A percentile compares a stretch with the other conserved stretches of the same genome.
These are phyloP conservation scores for Erysiphe pisi DNA, from an alignment of 2,329 filamentous ascomycete species.

Conservation along the genomic window DNA sequence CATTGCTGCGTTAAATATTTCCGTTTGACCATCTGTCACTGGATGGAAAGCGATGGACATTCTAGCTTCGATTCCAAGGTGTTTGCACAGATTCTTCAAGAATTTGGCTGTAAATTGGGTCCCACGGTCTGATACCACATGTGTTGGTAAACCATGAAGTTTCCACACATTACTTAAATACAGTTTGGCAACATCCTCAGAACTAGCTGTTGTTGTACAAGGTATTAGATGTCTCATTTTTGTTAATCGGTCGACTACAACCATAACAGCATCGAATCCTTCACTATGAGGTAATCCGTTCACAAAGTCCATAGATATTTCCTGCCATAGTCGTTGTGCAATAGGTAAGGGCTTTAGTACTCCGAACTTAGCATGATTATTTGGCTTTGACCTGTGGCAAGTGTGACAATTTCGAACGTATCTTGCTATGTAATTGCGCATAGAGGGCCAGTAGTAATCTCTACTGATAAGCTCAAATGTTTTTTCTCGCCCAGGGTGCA, in stretches of 20 bases:
- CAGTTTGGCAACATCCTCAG: not conserved
- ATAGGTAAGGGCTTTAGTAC: not conserved
- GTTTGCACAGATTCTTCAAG: not conserved
- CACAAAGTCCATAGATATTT: not conserved
- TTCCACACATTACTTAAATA: not conserved
- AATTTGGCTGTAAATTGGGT: not conserved
- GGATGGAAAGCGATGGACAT: conserved; percentile 29
- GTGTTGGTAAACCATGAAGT: not conserved
- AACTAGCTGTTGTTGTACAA: not conserved
- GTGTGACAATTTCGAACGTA: not conserved
- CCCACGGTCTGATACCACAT: not conserved
- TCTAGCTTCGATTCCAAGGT: not conserved
- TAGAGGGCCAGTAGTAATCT: not conserved
- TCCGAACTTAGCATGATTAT: not conserved
- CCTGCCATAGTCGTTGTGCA: not conserved
- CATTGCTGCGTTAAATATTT: conserved; percentile 28
- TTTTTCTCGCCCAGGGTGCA: not conserved
- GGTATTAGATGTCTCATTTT: conserved; percentile 4
- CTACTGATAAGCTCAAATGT: not conserved
- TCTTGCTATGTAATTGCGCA: not conserved
- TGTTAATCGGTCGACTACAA: not conserved
- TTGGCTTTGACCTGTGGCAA: not conserved
- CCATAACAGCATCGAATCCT: not conserved
- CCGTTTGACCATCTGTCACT: conserved; percentile 28
- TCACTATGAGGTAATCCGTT: not conserved